Percentiles rank a stretch among this genome's conserved stretches.
phyloP scores from a whole-genome alignment of 2,329 filamentous ascomycete genomes.

The Diatrype stigma region DNA sequence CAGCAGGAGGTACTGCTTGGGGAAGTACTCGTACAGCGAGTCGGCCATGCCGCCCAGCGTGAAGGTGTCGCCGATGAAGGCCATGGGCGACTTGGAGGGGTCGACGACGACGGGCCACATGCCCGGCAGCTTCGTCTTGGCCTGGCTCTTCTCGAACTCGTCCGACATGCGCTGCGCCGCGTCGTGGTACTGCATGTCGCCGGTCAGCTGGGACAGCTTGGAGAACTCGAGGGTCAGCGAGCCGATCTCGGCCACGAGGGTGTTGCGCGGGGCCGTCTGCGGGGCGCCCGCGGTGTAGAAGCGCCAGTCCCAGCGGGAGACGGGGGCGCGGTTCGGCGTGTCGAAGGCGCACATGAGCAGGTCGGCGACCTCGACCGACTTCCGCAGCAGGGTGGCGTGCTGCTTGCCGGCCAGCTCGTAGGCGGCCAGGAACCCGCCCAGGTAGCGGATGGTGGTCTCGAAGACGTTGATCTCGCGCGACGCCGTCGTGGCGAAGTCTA shows the following conservation, averaged over 20 bases:
- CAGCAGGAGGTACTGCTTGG: slow-evolving; percentile 62
- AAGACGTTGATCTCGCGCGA: slow-evolving; percentile 58
- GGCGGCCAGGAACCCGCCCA: slow-evolving; percentile 65
- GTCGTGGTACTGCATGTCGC: slow-evolving; percentile 58
- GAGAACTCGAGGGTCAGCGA: slow-evolving; percentile 61
- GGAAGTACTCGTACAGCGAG: slow-evolving; percentile 62
- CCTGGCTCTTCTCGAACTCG: slow-evolving; percentile 50
- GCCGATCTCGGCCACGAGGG: slow-evolving; percentile 49
- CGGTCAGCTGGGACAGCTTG: slow-evolving; percentile 59
- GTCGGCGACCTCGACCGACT: slow-evolving; percentile 60
- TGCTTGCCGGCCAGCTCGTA: slow-evolving; percentile 60
- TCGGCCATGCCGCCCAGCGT: slow-evolving; percentile 54
- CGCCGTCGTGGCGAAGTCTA: slow-evolving; percentile 57
- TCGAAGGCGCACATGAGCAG: slow-evolving; percentile 64
- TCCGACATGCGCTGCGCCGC: slow-evolving; percentile 55
- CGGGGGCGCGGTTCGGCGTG: slow-evolving; percentile 64
- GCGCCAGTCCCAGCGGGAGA: slow-evolving; percentile 54
- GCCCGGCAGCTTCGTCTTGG: slow-evolving; percentile 52
- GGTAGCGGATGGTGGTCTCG: slow-evolving; percentile 67
- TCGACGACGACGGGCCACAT: slow-evolving; percentile 58
- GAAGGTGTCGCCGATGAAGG: slow-evolving; percentile 47
- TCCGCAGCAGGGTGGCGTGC: slow-evolving; percentile 50
- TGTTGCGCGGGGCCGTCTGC: slow-evolving; percentile 40
- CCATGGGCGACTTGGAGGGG: slow-evolving; percentile 51
- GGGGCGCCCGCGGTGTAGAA: slow-evolving; percentile 40